phyloP scores from a whole-genome alignment of 2,329 filamentous ascomycete species.

The Biscogniauxia marginata region DNA sequence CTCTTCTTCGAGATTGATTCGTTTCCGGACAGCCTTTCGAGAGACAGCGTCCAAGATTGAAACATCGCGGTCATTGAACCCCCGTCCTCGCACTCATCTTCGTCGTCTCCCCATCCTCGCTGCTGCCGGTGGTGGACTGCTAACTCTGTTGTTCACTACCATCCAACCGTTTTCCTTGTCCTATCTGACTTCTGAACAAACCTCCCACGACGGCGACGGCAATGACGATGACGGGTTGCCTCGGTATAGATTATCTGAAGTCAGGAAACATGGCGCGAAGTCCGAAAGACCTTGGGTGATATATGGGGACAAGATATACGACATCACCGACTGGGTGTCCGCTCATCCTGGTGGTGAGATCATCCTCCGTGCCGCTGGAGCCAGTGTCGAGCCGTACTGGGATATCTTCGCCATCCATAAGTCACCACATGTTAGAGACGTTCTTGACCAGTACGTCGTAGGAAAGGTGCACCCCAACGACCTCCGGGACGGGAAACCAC shows the following conservation, averaged over 20 bases:
- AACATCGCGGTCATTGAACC: background rate
- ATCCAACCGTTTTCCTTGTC: conserved; percentile 23
- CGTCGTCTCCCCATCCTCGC: conserved; percentile 25
- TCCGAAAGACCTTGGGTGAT: conserved; percentile 62
- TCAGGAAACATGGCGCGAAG: conserved; percentile 51
- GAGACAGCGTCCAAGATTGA: conserved; percentile 9
- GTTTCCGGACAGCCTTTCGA: conserved; percentile 14
- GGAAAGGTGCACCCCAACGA: conserved; percentile 60
- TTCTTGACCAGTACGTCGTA: conserved; percentile 63
- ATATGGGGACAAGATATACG: conserved; percentile 63
- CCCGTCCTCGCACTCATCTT: conserved; percentile 13
- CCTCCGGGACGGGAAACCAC: conserved; percentile 55
- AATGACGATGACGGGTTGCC: conserved; percentile 43
- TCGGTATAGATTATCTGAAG: conserved; percentile 49
- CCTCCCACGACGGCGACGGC: conserved; percentile 33
- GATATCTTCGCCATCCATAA: conserved; percentile 70
- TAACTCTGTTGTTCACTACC: conserved; percentile 25
- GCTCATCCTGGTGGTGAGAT: conserved; percentile 68
- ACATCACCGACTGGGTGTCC: conserved; percentile 67
- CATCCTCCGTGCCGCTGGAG: conserved; percentile 64
- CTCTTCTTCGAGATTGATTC: conserved; percentile 10
- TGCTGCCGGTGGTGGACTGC: conserved; percentile 28
- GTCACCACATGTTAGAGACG: conserved; percentile 61
- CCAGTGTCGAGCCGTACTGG: conserved; percentile 67
- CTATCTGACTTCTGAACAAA: conserved; percentile 5